Evolutionary conservation across 164 flowering plant genomes (phyloP), one percentile per base, ranked within the genome.

Genomic region (Aristolochia contorta): DNA sequence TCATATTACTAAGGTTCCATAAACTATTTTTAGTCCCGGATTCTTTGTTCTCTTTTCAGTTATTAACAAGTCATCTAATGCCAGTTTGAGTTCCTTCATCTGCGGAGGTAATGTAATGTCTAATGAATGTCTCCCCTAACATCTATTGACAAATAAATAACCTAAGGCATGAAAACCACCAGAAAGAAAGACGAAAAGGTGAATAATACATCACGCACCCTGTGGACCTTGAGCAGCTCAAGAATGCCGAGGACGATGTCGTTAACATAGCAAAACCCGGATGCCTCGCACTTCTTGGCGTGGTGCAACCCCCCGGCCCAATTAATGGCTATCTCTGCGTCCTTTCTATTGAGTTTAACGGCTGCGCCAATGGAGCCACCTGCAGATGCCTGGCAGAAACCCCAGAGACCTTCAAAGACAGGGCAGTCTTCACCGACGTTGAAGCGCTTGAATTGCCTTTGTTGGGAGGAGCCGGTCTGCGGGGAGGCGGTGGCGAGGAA

Each of bases 261-360:
- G 56, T 82, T 82, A 23, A 80, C 84, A 69, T 82, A 82, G 57
- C 86, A 82, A 57, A 82, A 82, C 12, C 86, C 86, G 6, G 86
- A 82, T 1, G 86, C 86, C 76, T 80, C 86, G 24, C 74, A 63
- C 70, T 80, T 82, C 77, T 82, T 80, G 12, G 84, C 86, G 57
- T 82, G 84, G 55, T 80, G 84, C 66, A 82, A 60, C 1, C 84
- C 87, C 8, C 87, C 87, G 14, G 84, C 87, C 87, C 84, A 82
- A 67, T 82, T 82, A 56, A 82, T 37, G 8, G 81, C 82, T 49
- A 82, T 80, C 64, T 82, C 87, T 0, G 81, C 78, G 41, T 75
- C 78, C 12, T 69, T 59, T 1, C 81, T 71, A 23, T 78, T 82
- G 49, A 82, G 60, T 67, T 74, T 77, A 4, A 78, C 87, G 13